Percentiles rank a stretch among this genome's conserved stretches.
These are phyloP conservation scores for Aspergillus sergii DNA, from an alignment of 2,329 filamentous ascomycete species.

Conservation along the genomic window DNA sequence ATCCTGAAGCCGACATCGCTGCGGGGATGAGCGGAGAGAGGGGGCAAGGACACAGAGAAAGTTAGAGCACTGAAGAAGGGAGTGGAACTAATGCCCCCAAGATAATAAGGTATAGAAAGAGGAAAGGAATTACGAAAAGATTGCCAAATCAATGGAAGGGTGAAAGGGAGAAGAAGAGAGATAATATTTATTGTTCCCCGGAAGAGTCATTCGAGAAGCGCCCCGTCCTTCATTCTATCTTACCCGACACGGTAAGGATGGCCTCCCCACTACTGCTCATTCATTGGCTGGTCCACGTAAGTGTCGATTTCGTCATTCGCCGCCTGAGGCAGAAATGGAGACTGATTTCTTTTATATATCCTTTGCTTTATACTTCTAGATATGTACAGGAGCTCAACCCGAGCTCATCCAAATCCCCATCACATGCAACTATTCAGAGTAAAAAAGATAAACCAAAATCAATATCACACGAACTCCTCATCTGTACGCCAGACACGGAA, in stretches of 20 bases:
- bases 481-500: not conserved
- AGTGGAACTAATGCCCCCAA: not conserved
- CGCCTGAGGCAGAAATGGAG: not conserved
- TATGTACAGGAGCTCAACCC: not conserved
- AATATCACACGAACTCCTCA: not conserved
- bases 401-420: not conserved
- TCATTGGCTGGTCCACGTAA: not conserved
- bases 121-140: not conserved
- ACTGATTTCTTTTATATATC: not conserved
- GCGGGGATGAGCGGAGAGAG: constrained; percentile 31
- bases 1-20: constrained; percentile 45
- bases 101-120: not conserved
- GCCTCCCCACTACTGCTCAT: not conserved
- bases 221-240: constrained; percentile 3
- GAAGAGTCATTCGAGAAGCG: not conserved
- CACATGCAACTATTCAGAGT: no score
- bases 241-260: not conserved
- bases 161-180: not conserved
- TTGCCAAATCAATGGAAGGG: not conserved
- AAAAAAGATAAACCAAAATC: not conserved
- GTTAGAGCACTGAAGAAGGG: not conserved
- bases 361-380: not conserved
- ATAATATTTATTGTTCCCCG: constrained; percentile 2
- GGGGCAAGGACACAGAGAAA: constrained; percentile 17
- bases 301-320: constrained; percentile 4